Evolutionary conservation across 495 filamentous ascomycete species (phyloP), one percentile per base, ranked within the genome.

Genomic region (Penicillium daleae): DNA sequence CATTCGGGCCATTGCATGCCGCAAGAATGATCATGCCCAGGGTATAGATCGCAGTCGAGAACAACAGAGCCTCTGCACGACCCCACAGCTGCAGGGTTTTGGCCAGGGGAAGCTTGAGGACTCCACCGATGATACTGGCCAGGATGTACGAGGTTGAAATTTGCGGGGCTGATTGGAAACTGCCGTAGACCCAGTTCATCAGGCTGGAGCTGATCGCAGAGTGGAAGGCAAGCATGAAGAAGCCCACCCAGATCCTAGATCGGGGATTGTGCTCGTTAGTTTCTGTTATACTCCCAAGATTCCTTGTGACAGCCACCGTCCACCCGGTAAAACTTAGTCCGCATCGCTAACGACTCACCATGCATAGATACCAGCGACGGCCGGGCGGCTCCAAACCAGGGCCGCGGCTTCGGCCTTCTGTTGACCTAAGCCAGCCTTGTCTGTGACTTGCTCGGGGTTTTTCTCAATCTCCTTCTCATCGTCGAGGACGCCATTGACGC

Each of bases 11-110:
- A 32, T 78, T 75, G 60, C 81, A 84, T 0, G 71, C 67, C 0
- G 83, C 77, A 29, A 85, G 74, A 52, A 84, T 67, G 44, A 85
- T 73, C 56, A 84, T 68, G 0, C 82, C 82, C 1, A 82, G 32
- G 0, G 76, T 66, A 42, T 75, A 74, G 17, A 83, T 51, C 1
- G 58, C 31, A 0, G 78, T 67, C 39, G 77, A 75, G 48, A 83
- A 55, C 9, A 76, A 77, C 61, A 89, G 85, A 31, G 76, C 82
- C 62, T 84, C 74, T 62, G 83, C 62, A 66, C 86, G 69, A 42
- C 89, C 89, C 82, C 85, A 91, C 27, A 89, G 76, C 68, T 91
- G 88, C 54, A 91, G 72, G 31, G 89, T 79, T 68, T 90, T 90
- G 33, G 87, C 88, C 13, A 89, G 73, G 6, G 88, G 82, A n/a